Evolutionary conservation across 345 rosid genomes (phyloP), one percentile per base, ranked within the genome.

Genomic region (Hevea brasiliensis): DNA sequence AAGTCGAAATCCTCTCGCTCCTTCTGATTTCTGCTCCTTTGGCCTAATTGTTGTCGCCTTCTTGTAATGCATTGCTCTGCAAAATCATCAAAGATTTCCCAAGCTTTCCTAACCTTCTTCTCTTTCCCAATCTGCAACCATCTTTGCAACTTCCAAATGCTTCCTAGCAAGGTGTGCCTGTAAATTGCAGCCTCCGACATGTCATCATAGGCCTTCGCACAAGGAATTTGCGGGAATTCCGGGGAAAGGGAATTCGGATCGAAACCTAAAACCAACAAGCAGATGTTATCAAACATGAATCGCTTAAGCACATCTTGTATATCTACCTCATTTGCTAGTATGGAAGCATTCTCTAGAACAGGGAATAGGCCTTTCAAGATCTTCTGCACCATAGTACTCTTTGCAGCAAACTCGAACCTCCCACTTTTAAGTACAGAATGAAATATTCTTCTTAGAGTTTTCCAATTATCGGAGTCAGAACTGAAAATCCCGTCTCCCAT

Each of bases 221-320:
- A 59, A 6, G 32, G 37, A 51, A 42, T 55, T 7, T 62, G 41
- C 0, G 72, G 81, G 6, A 72, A 64, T 37, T n/a, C 26, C 8
- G 17, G 3, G 14, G 68, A 67, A 1, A 82, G 77, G 42, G 62
- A 12, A 21, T 69, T 56, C 0, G 85, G 80, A 14, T 82, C 78
- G 29, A 74, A 74, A 1, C 81, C 80, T 3, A 67, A 55, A 40
- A 60, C 79, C 63, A 75, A 64, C 42, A 42, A 17, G 21, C 76
- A 70, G n/a, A 74, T 41, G 26, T 42, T 76, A 41, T 85, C 81
- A 41, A 76, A 85, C 1, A 35, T 73, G 55, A 76, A 81, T 24
- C 85, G 59, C 1, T 79, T 66, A 8, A 83, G 67, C 12, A 85
- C 24, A 44, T 81, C 85, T 72, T 83, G 80, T 41, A 81, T n/a